Percentiles rank a stretch among this genome's conserved stretches.
Evolutionary conservation across 2,329 filamentous ascomycete genomes (phyloP).

Genomic region (Trichoderma afroharzianum): DNA sequence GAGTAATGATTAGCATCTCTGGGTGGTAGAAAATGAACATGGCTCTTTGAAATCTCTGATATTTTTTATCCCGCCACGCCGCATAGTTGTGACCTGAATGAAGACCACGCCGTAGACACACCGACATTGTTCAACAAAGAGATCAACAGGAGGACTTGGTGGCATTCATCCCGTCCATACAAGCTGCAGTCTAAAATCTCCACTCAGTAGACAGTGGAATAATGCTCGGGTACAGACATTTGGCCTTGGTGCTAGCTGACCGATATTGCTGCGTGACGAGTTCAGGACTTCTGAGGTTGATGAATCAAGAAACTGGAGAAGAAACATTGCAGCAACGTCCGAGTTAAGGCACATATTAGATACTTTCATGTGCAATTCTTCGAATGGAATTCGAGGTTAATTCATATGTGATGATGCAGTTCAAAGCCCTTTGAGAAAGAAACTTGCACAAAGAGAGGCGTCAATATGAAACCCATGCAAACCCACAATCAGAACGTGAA

Average conservation of each 20-base stretch:
- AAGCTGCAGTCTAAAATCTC: neutral
- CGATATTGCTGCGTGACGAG: neutral
- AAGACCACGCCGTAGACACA: neutral
- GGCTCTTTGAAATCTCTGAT: neutral
- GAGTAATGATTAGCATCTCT: neutral
- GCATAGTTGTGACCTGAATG: neutral
- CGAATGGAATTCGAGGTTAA: neutral
- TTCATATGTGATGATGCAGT: neutral
- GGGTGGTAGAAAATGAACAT: neutral
- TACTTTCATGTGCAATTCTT: neutral
- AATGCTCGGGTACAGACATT: conserved; percentile 5
- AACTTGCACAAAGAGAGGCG: neutral
- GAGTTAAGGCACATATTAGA: neutral
- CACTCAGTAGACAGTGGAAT: neutral
- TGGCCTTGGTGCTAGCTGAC: neutral
- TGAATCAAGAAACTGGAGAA: neutral
- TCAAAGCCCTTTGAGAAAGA: too few species aligned
- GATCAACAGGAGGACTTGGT: neutral
- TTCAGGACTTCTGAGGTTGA: neutral
- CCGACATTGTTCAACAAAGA: neutral
- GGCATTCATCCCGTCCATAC: too few species aligned
- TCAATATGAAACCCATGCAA: neutral
- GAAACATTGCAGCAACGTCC: neutral
- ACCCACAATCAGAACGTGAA: neutral
- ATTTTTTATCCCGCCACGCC: neutral